Percentiles rank a stretch among this genome's conserved stretches.
Conservation (phyloP, 495 filamentous ascomycete species). For the Parachaetomium inaequale region DNA sequence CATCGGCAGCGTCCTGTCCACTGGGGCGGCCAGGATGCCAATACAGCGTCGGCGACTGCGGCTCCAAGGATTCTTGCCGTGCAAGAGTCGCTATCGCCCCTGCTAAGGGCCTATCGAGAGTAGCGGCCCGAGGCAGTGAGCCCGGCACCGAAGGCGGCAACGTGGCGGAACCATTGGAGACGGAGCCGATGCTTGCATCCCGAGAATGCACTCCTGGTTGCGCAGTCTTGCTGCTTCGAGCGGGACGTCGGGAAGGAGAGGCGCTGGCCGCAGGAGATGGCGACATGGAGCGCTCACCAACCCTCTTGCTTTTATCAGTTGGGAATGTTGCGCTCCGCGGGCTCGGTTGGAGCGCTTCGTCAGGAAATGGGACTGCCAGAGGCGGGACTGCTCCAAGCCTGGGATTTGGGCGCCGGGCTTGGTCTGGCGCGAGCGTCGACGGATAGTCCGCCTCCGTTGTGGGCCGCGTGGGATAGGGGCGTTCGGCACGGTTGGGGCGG, state of each 20-base stretch:
- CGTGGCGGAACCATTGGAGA: slow-evolving; percentile 12
- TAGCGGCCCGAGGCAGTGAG: slow-evolving; percentile 14
- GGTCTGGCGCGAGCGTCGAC: slow-evolving; percentile 18
- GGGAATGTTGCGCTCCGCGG: slow-evolving; percentile 39
- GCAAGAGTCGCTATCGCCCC: slow-evolving; percentile 18
- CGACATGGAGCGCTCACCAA: slow-evolving; percentile 29
- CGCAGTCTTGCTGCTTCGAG: slow-evolving; percentile 18
- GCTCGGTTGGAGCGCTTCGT: slow-evolving; percentile 20
- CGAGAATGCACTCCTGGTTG: slow-evolving; percentile 24
- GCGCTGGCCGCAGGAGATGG: slow-evolving; percentile 30
- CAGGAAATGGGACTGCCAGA: slow-evolving; percentile 17
- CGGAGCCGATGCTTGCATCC: slow-evolving; percentile 24
- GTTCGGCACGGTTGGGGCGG: slow-evolving; percentile 15
- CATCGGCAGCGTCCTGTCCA: slow-evolving; percentile 20
- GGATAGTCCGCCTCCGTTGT: slow-evolving; percentile 22
- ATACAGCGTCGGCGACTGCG: slow-evolving; percentile 19
- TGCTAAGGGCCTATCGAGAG: slow-evolving; percentile 25
- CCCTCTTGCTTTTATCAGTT: slow-evolving; percentile 28
- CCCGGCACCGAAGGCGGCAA: slow-evolving; percentile 9
- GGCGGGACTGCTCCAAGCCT: slow-evolving; percentile 21
- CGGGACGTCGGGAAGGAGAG: slow-evolving; percentile 21
- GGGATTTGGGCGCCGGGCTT: slow-evolving; percentile 11
- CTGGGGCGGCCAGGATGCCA: slow-evolving; percentile 34
- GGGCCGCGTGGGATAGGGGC: slow-evolving; percentile 15
- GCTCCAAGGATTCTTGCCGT: slow-evolving; percentile 22